A percentile compares a stretch with the other conserved stretches of the same genome.
Conservation (phyloP, 2,329 filamentous ascomycete species). For the Leptodontidium sp. region DNA sequence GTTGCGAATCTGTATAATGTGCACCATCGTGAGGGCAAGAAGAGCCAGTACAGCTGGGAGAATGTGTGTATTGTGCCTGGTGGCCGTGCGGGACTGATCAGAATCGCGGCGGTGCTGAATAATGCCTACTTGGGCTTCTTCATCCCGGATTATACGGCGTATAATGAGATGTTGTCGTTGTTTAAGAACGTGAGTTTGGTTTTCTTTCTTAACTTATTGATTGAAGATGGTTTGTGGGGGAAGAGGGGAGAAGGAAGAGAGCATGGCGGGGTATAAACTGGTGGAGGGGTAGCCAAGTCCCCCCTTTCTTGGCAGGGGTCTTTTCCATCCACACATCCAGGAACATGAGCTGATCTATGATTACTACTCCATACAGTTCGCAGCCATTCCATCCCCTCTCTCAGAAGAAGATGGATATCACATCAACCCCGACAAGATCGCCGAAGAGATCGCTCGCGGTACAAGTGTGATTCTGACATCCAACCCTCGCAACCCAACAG, state of each 20-base stretch:
- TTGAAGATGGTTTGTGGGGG: background rate
- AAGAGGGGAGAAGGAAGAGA: background rate
- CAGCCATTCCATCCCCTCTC: conserved; percentile 85
- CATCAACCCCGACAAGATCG: conserved; percentile 92
- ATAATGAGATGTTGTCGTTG: conserved; percentile 95
- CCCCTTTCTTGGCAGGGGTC: conserved; percentile 28
- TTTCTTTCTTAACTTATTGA: background rate
- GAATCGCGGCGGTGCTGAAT: conserved; percentile 92
- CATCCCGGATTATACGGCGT: conserved; percentile 94
- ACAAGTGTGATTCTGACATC: conserved; percentile 91
- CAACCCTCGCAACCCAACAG: conserved; percentile 94
- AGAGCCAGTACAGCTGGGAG: conserved; percentile 93
- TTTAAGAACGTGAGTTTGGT: conserved; percentile 79
- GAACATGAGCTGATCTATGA: conserved; percentile 29
- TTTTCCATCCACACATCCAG: background rate
- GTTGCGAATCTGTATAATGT: conserved; percentile 94
- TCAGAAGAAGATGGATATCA: conserved; percentile 88
- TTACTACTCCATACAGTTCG: conserved; percentile 64
- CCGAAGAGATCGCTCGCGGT: conserved; percentile 86
- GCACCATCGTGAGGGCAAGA: conserved; percentile 87
- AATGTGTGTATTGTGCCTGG: conserved; percentile 97
- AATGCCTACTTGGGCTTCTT: conserved; percentile 95
- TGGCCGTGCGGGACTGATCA: conserved; percentile 89
- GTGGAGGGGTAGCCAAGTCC: conserved; percentile 10
- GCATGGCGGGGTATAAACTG: conserved; percentile 4